Evolutionary conservation across 192 early-diverging fungal species (phyloP).

Genomic region (Coemansia sp.): DNA sequence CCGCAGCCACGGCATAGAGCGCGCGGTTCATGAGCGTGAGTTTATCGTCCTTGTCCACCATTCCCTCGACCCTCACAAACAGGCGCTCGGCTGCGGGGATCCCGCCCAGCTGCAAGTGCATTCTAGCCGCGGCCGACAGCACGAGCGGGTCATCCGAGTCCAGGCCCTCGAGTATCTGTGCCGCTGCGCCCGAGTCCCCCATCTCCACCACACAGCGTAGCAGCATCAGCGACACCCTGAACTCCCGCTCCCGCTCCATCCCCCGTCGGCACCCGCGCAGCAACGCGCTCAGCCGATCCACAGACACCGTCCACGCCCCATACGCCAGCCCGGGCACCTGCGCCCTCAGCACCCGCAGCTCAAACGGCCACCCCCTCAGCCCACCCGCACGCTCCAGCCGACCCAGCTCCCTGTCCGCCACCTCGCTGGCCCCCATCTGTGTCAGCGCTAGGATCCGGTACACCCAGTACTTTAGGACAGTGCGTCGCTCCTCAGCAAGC

Average conservation of each 20-base stretch:
- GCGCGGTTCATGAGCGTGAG: conserved; percentile 39
- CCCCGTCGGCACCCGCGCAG: conserved; percentile 21
- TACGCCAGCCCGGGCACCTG: conserved; percentile 13
- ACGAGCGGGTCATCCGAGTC: conserved; percentile 16
- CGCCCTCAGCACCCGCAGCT: conserved; percentile 40
- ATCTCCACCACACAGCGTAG: conserved; percentile 8
- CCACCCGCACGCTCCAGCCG: conserved; percentile 13
- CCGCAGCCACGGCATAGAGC: conserved; percentile 30
- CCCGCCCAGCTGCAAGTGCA: conserved; percentile 39
- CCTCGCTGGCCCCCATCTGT: neutral
- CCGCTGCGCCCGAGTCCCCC: conserved; percentile 15
- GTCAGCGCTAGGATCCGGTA: conserved; percentile 36
- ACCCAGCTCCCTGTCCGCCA: conserved; percentile 23
- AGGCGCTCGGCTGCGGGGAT: conserved; percentile 19
- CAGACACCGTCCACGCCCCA: conserved; percentile 3
- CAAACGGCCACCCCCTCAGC: conserved; percentile 37
- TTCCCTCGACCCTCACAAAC: conserved; percentile 19
- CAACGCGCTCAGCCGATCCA: conserved; percentile 27
- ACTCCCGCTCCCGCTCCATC: conserved; percentile 11
- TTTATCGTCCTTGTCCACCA: conserved; percentile 14
- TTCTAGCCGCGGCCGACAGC: conserved; percentile 29
- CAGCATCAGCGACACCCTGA: conserved; percentile 24
- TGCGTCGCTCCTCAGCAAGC: neutral
- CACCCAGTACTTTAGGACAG: conserved; percentile 27
- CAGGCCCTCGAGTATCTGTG: conserved; percentile 9